Conservation (phyloP, 2,329 filamentous ascomycete genomes). For the Pseudocercospora macadamiae region DNA sequence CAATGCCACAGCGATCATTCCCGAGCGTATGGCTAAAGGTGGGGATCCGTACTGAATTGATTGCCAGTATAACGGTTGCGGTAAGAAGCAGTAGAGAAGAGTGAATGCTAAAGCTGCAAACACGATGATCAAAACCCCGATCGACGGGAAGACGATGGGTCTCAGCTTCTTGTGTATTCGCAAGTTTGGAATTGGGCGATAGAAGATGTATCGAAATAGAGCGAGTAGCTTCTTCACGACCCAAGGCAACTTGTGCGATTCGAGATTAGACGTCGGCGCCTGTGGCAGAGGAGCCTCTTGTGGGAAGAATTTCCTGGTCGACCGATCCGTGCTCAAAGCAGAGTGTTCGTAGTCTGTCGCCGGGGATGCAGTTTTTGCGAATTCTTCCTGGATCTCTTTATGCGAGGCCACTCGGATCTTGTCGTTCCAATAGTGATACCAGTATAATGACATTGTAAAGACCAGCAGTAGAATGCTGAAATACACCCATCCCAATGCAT, state of each 20-base stretch:
- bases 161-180: conserved; percentile 63
- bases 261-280: conserved; percentile 58
- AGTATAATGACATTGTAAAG: conserved; percentile 67
- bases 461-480: conserved; percentile 75
- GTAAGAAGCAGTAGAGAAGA: conserved; percentile 80
- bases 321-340: conserved; percentile 62
- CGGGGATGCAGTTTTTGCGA: conserved; percentile 60
- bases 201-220: conserved; percentile 86
- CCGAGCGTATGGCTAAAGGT: conserved; percentile 80
- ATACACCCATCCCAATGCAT: conserved; percentile 85
- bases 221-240: conserved; percentile 78
- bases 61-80: conserved; percentile 85
- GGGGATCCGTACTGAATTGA: conserved; percentile 87
- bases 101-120: conserved; percentile 71
- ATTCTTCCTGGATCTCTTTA: conserved; percentile 75
- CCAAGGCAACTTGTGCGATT: conserved; percentile 63
- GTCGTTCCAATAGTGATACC: conserved; percentile 91
- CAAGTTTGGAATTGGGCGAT: conserved; percentile 78
- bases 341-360: conserved; percentile 65
- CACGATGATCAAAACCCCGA: conserved; percentile 71
- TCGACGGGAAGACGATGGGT: conserved; percentile 77
- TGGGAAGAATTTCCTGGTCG: conserved; percentile 75
- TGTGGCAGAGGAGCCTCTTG: conserved; percentile 63
- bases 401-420: conserved; percentile 88
- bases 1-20: conserved; percentile 90